Percentiles rank a stretch among this genome's conserved stretches.
Conservation (phyloP, 129 eudicot species). For the Arctium lappa region DNA sequence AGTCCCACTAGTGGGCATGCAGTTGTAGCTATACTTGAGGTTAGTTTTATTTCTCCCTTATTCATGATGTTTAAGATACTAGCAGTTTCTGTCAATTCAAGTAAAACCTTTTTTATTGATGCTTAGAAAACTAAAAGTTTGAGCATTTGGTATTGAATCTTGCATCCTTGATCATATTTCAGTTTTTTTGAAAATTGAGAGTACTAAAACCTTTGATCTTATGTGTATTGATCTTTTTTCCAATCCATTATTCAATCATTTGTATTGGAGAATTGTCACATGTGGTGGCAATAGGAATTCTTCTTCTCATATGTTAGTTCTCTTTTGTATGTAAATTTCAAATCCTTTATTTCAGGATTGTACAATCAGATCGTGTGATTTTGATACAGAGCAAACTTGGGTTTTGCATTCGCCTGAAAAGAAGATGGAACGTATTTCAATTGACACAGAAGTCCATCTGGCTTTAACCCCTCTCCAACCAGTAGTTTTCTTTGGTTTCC, state of each 20-base stretch:
- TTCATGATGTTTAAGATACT: neutral
- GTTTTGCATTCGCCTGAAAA: conserved; percentile 98
- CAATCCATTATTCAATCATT: neutral
- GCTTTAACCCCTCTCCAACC: conserved; percentile 98
- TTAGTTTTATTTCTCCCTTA: conserved; percentile 25
- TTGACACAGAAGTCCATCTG: conserved; percentile 96
- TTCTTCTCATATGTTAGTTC: conserved; percentile 1
- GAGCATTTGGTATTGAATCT: conserved; percentile 1
- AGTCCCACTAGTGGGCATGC: conserved; percentile 91
- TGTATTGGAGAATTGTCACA: neutral
- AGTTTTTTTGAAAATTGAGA: neutral
- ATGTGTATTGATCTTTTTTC: neutral
- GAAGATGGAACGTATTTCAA: conserved; percentile 86
- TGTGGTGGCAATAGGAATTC: neutral
- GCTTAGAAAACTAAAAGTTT: conserved; percentile 1
- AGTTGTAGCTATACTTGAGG: conserved; percentile 92
- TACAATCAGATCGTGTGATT: conserved; percentile 96
- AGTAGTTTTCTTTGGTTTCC: conserved; percentile 92
- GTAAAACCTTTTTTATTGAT: neutral
- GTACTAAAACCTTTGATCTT: neutral
- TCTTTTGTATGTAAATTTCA: neutral
- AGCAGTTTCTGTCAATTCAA: neutral
- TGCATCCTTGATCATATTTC: neutral
- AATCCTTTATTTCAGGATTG: conserved; percentile 68
- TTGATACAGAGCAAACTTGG: conserved; percentile 94